These are phyloP conservation scores for Globisporangium solare DNA, from an alignment of 352 stramenopile species.

Conservation along the genomic window DNA sequence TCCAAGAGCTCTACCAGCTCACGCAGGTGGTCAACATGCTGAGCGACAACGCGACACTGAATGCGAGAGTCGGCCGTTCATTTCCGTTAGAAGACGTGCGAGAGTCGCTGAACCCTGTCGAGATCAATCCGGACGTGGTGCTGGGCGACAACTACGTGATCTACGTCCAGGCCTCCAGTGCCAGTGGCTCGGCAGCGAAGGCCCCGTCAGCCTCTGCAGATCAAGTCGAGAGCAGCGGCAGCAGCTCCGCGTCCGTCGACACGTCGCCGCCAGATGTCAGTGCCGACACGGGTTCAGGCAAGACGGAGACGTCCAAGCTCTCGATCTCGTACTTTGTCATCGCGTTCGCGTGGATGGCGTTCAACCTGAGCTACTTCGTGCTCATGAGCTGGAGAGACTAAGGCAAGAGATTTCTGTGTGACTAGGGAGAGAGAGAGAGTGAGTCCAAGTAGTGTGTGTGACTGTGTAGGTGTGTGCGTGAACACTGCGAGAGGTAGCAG, in stretches of 20 bases:
- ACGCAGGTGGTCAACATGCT: constrained; percentile 27
- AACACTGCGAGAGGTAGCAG: neutral
- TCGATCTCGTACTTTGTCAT: constrained; percentile 19
- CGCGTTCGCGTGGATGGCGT: constrained; percentile 18
- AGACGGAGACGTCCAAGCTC: constrained; percentile 3
- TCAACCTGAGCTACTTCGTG: constrained; percentile 23
- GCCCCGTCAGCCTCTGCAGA: too few relatives aligned
- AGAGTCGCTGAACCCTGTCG: constrained; percentile 11
- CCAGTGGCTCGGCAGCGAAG: constrained; percentile 2
- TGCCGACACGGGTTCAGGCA: neutral
- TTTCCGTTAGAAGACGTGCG: constrained; percentile 12
- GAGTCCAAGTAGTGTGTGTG: neutral
- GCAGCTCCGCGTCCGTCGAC: neutral
- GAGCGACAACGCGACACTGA: constrained; percentile 22
- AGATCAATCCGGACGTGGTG: constrained; percentile 22
- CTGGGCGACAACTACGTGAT: constrained; percentile 17
- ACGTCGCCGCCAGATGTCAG: neutral
- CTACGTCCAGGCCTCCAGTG: constrained; percentile 10
- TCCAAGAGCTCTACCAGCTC: constrained; percentile 23
- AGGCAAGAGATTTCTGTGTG: neutral
- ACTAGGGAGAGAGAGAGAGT: neutral
- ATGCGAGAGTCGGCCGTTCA: constrained; percentile 13
- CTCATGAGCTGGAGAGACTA: constrained; percentile 15
- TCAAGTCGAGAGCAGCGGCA: neutral
- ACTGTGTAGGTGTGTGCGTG: neutral